A percentile compares a stretch with the other conserved stretches of the same genome.
Conservation (phyloP, 345 rosid species). For the Salix koriyanagi region DNA sequence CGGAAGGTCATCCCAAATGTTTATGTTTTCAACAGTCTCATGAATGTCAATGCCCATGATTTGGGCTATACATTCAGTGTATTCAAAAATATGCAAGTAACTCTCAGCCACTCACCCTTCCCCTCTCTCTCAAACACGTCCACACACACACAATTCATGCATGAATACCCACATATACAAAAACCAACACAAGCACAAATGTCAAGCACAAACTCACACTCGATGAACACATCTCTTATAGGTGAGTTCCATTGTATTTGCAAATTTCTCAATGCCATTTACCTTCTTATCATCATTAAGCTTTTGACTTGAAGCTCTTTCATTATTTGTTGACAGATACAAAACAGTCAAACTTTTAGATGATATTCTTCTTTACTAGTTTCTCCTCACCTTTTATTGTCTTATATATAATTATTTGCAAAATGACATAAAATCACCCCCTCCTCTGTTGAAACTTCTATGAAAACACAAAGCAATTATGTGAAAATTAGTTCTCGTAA, state of each 20-base stretch:
- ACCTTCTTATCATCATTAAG: neutral
- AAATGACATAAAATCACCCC: too few relatives aligned
- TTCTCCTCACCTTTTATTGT: neutral
- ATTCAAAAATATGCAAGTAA: conserved; percentile 74
- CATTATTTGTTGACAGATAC: neutral
- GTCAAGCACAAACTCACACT: neutral
- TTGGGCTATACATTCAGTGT: conserved; percentile 56
- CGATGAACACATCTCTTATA: neutral
- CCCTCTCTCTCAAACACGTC: neutral
- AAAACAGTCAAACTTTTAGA: neutral
- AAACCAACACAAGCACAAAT: neutral
- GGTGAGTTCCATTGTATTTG: neutral
- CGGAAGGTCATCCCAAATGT: conserved; percentile 60
- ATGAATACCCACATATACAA: neutral
- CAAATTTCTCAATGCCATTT: neutral
- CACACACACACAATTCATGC: neutral
- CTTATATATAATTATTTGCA: neutral
- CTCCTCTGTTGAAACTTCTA: neutral
- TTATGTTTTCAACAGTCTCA: conserved; percentile 81
- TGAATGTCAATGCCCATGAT: conserved; percentile 89
- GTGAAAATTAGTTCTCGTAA: neutral
- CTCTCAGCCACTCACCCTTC: conserved; percentile 23
- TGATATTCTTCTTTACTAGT: neutral
- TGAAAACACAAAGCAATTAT: neutral
- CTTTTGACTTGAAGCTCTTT: neutral